Conservation (phyloP, 176 grass and related monocot species). For the Oropetium thomaeum region DNA sequence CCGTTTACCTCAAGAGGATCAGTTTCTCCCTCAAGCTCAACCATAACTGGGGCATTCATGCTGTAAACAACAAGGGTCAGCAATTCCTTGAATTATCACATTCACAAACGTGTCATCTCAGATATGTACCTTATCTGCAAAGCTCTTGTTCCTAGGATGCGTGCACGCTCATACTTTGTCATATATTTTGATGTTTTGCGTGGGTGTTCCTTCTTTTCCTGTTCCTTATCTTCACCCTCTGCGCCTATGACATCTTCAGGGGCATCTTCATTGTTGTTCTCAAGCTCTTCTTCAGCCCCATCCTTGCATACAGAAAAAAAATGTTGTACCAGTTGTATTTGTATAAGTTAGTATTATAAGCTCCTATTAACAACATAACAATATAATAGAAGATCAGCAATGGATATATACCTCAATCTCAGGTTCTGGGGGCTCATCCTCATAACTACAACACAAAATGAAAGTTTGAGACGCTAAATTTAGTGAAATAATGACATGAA, state of each 20-base stretch:
- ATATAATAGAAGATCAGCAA: background rate
- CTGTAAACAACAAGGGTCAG: slow-evolving; percentile 31
- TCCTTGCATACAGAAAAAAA: slow-evolving; percentile 48
- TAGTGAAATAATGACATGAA: background rate
- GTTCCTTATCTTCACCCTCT: slow-evolving; percentile 68
- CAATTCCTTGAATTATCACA: background rate
- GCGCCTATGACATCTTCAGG: slow-evolving; percentile 52
- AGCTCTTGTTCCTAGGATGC: slow-evolving; percentile 84
- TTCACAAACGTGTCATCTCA: background rate
- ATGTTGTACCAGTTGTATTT: background rate
- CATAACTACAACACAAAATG: slow-evolving; percentile 50
- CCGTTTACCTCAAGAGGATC: slow-evolving; percentile 81
- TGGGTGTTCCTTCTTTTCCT: slow-evolving; percentile 32
- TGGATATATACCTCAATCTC: slow-evolving; percentile 58
- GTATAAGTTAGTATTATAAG: background rate
- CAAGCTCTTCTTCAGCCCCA: slow-evolving; percentile 62
- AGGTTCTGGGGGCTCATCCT: slow-evolving; percentile 75
- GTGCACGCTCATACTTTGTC: slow-evolving; percentile 95
- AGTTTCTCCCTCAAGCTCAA: slow-evolving; percentile 92
- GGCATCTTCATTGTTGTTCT: slow-evolving; percentile 77
- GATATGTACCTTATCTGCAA: slow-evolving; percentile 73
- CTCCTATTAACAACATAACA: background rate
- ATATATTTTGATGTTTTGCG: slow-evolving; percentile 91
- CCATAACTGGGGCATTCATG: slow-evolving; percentile 98
- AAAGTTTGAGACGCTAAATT: background rate